A percentile compares a stretch with the other conserved stretches of the same genome.
Conservation (phyloP, 495 filamentous ascomycete species). For the Cryomyces antarcticus region DNA sequence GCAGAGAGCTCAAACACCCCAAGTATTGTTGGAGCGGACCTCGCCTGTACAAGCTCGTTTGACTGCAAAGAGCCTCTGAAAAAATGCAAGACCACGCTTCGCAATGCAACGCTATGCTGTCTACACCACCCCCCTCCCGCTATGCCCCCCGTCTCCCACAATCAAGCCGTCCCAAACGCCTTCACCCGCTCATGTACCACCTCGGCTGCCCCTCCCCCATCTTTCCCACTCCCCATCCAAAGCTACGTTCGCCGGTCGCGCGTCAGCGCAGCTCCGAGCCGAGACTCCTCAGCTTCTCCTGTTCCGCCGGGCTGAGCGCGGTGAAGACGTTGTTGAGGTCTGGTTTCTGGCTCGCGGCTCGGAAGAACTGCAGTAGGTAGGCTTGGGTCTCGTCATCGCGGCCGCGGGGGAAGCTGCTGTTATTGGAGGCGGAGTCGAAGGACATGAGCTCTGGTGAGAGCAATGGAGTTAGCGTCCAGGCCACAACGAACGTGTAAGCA, state of each 20-base stretch:
- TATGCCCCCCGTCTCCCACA: neutral
- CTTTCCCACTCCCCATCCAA: too few relatives aligned
- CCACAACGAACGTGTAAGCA: slow-evolving; percentile 8
- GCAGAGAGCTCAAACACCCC: too few relatives aligned
- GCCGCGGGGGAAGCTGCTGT: slow-evolving; percentile 31
- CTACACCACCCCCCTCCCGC: neutral
- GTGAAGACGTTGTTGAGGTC: slow-evolving; percentile 57
- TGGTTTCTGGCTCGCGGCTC: slow-evolving; percentile 37
- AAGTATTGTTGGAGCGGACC: too few relatives aligned
- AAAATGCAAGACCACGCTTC: too few relatives aligned
- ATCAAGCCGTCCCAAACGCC: neutral
- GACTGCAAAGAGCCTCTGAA: too few relatives aligned
- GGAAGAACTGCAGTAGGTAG: slow-evolving; percentile 69
- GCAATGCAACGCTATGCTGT: neutral
- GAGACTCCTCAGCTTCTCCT: slow-evolving; percentile 35
- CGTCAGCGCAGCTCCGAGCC: neutral
- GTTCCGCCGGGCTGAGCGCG: slow-evolving; percentile 50
- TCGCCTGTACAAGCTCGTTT: too few relatives aligned
- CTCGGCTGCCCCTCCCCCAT: too few relatives aligned
- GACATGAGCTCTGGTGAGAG: slow-evolving; percentile 46
- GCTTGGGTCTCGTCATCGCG: slow-evolving; percentile 84
- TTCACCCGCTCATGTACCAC: neutral
- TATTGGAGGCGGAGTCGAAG: slow-evolving; percentile 37
- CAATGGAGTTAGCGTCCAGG: slow-evolving; percentile 11
- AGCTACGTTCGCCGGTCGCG: too few relatives aligned